phyloP scores from a whole-genome alignment of 169 alveolate species.

The Eimeria acervulina region DNA sequence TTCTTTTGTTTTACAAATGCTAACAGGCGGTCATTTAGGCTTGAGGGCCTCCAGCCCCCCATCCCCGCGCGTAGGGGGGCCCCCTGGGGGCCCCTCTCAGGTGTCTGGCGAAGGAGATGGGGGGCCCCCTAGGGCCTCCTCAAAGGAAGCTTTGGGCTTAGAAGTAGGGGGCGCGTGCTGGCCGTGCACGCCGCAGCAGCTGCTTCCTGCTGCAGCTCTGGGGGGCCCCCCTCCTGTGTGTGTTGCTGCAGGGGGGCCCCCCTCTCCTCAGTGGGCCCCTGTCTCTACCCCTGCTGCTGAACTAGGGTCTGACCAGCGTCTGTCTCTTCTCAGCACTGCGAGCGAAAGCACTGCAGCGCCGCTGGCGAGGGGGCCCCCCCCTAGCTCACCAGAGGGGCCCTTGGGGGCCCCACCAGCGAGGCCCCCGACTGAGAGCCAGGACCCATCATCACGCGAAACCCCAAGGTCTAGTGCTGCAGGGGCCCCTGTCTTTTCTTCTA shows the following conservation, averaged over 20 bases:
- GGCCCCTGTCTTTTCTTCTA: neutral
- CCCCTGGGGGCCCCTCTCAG: neutral
- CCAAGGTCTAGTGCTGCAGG: constrained; percentile 5
- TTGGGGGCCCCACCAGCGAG: neutral
- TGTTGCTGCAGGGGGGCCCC: constrained; percentile 25
- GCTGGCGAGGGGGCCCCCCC: constrained; percentile 1
- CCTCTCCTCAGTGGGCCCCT: constrained; percentile 40
- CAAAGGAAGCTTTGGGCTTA: neutral
- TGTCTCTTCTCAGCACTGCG: constrained; percentile 54
- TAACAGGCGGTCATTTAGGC: neutral
- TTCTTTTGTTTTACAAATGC: neutral
- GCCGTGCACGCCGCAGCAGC: neutral
- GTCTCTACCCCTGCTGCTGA: neutral
- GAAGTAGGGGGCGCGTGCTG: neutral
- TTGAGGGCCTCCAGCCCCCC: constrained; percentile 1
- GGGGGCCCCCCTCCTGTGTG: constrained; percentile 26
- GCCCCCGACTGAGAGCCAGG: neutral
- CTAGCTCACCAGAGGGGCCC: constrained; percentile 13
- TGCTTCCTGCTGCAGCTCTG: neutral
- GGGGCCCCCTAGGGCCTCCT: neutral
- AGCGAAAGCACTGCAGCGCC: constrained; percentile 54
- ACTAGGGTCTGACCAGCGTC: constrained; percentile 1
- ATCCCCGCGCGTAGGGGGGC: neutral
- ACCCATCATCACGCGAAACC: neutral
- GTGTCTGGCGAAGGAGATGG: neutral